Evolutionary conservation across 2,329 filamentous ascomycete genomes (phyloP), one percentile per base, ranked within the genome.

Genomic region (Ceratocystis smalleyi): DNA sequence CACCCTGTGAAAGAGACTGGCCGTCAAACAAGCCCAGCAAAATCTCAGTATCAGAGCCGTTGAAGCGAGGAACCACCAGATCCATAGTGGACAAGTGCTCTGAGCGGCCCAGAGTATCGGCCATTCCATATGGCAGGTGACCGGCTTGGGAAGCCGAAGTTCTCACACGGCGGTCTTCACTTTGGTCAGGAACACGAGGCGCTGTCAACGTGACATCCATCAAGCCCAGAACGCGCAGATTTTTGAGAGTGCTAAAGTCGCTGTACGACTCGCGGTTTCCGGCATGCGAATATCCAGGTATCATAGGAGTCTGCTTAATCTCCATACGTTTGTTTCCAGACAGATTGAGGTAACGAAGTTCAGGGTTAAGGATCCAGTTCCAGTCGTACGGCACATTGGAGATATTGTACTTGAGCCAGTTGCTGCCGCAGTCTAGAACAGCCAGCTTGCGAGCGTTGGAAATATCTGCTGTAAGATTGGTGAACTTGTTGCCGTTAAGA

Each of bases 291-390:
- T 30, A 62, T 5, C 45, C 49, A 3, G 61, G 45, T 75, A 91
- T 74, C 76, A 89, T 81, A 76, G 87, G 76, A 72, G 84, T 83
- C 69, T 83, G 81, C 71, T 87, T 87, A 76, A 99, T 97, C 74
- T 99, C 94, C 43, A 99, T 77, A 61, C 92, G 85, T 74, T 96
- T 96, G 77, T 99, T 99, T 62, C 94, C 94, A 0, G 92, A 97
- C 71, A 99, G 79, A 71, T 97, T 99, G 68, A 99, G 85, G 71
- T 95, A 99, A 68, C 91, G 88, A 68, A 99, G 77, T 70, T 96
- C 95, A 60, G 88, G 89, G 71, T 99, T 99, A 80, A 94, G 89
- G 71, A 97, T 97, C 94, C 94, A 99, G 71, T 99, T 99, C 94
- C 94, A 99, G 73, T 99, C 94, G 72, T 99, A 99, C 0, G 92